phyloP scores from a whole-genome alignment of 2,329 filamentous ascomycete species.

The Trichoderma oligosporum region DNA sequence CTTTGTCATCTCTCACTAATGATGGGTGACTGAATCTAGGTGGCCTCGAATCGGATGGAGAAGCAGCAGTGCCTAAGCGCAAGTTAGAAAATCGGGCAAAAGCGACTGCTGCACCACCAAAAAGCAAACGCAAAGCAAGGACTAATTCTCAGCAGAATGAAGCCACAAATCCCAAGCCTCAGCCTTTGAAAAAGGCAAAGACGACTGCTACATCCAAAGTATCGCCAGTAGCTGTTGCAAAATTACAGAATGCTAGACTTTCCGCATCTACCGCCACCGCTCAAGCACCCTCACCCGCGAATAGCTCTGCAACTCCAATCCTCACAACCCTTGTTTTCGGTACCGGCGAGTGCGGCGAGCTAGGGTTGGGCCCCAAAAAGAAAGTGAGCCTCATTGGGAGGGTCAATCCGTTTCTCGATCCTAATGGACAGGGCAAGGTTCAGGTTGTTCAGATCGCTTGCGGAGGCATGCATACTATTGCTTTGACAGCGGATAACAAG shows the following conservation, averaged over 20 bases:
- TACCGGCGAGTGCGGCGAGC: conserved; percentile 20
- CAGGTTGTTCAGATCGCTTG: conserved; percentile 57
- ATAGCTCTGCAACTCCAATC: neutral
- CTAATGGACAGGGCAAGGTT: conserved; percentile 42
- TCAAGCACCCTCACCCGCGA: neutral
- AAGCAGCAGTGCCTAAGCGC: neutral
- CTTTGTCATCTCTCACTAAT: too few species aligned
- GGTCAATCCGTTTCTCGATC: conserved; percentile 52
- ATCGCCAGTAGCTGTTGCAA: too few species aligned
- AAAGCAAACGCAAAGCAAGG: neutral
- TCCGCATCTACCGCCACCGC: neutral
- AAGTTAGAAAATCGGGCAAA: neutral
- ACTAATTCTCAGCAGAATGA: neutral
- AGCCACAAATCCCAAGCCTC: neutral
- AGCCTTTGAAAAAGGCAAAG: neutral
- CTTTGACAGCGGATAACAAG: conserved; percentile 56
- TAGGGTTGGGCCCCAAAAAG: conserved; percentile 21
- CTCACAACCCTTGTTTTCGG: conserved; percentile 21
- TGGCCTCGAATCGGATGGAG: neutral
- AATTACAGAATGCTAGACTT: neutral
- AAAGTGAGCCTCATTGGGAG: conserved; percentile 8
- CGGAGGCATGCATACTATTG: conserved; percentile 62
- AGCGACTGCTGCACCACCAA: neutral
- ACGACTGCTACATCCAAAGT: neutral
- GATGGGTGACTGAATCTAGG: too few species aligned